Evolutionary conservation across 495 filamentous ascomycete genomes (phyloP).

Genomic region (Parathielavia hyrcaniae): DNA sequence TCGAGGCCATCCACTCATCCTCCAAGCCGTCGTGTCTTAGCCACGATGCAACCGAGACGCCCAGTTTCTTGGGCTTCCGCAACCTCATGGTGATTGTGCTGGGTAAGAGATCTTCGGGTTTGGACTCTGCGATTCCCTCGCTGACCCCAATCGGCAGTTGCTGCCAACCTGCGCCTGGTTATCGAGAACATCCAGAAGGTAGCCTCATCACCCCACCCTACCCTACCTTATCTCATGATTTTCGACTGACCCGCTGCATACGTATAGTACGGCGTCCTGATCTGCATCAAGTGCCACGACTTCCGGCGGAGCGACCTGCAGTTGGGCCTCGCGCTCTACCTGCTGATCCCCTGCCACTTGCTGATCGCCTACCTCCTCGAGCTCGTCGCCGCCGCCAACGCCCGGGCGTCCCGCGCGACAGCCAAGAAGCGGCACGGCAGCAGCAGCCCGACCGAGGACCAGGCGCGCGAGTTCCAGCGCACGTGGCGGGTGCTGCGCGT

Average conservation of each 20-base stretch:
- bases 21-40: slow-evolving; percentile 73
- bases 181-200: slow-evolving; percentile 98
- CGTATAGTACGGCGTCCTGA: slow-evolving; percentile 91
- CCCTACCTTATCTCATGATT: too few species aligned
- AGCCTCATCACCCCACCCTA: slow-evolving; percentile 14
- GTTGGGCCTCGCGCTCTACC: slow-evolving; percentile 68
- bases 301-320: slow-evolving; percentile 73
- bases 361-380: slow-evolving; percentile 87
- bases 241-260: slow-evolving; percentile 23
- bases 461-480: slow-evolving; percentile 54
- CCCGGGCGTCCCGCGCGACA: slow-evolving; percentile 57
- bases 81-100: slow-evolving; percentile 95
- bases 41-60: slow-evolving; percentile 62
- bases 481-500: slow-evolving; percentile 74
- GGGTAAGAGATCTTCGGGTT: slow-evolving; percentile 43
- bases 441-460: slow-evolving; percentile 48
- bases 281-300: slow-evolving; percentile 86
- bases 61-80: slow-evolving; percentile 87
- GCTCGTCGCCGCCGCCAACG: slow-evolving; percentile 66
- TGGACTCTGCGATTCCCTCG: too few species aligned
- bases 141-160: slow-evolving; percentile 49
- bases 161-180: slow-evolving; percentile 85
- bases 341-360: slow-evolving; percentile 82
- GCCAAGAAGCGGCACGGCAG: slow-evolving; percentile 50
- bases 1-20: slow-evolving; percentile 73